These are phyloP conservation scores for Maudiozyma serrabonitensis DNA, from an alignment of 805 yeast genomes.

Conservation along the genomic window DNA sequence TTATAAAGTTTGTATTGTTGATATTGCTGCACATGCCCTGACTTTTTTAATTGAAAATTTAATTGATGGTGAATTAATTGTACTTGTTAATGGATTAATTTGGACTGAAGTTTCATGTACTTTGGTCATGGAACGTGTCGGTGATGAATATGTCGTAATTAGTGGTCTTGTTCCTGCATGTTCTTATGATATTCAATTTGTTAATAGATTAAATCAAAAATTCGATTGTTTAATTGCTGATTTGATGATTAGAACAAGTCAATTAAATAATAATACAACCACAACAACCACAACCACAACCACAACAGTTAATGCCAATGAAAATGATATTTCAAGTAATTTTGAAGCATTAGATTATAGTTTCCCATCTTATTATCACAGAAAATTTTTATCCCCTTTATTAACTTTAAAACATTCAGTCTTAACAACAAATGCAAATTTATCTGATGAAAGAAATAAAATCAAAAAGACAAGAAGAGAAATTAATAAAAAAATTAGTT, in stretches of 20 bases:
- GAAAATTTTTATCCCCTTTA: conserved; percentile 44
- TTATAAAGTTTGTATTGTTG: conserved; percentile 35
- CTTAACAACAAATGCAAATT: conserved; percentile 50
- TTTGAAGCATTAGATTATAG: conserved; percentile 24
- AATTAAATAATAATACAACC: neutral
- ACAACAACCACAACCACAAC: neutral
- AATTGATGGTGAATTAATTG: conserved; percentile 33
- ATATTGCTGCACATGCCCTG: conserved; percentile 43
- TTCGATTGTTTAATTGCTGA: conserved; percentile 32
- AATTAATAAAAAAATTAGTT: conserved; percentile 41
- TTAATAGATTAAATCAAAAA: conserved; percentile 28
- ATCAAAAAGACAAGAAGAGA: conserved; percentile 51
- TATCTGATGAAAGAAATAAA: conserved; percentile 47
- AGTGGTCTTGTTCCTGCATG: conserved; percentile 57
- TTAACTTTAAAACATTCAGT: conserved; percentile 57
- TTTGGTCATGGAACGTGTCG: conserved; percentile 28
- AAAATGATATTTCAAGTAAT: conserved; percentile 7
- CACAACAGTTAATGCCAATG: neutral
- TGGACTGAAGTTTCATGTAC: conserved; percentile 61
- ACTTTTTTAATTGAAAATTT: conserved; percentile 42
- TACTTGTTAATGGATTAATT: conserved; percentile 52
- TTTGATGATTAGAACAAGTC: conserved; percentile 31
- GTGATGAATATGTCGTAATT: conserved; percentile 45
- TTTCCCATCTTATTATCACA: conserved; percentile 28
- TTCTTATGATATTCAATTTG: conserved; percentile 48